phyloP scores from a whole-genome alignment of 2,329 filamentous ascomycete species.

The Cercospora janseana region DNA sequence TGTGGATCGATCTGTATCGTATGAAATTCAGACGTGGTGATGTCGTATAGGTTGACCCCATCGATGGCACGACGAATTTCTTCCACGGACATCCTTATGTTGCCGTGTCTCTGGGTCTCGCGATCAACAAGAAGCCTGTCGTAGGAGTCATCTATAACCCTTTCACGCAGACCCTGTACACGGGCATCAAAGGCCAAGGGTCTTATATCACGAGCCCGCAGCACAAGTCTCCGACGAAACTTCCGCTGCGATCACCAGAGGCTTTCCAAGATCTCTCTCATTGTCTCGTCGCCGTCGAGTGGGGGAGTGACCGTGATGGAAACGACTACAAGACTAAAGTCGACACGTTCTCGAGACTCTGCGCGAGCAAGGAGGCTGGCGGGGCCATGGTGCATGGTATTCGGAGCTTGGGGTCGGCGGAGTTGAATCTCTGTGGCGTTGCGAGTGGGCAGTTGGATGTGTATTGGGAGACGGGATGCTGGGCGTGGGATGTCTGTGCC shows the following conservation, averaged over 20 bases:
- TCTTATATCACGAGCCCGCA: slow-evolving; percentile 50
- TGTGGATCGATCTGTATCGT: neutral
- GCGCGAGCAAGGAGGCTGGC: slow-evolving; percentile 56
- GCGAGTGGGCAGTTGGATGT: slow-evolving; percentile 69
- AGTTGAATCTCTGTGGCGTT: slow-evolving; percentile 70
- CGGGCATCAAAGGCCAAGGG: slow-evolving; percentile 65
- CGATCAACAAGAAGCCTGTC: slow-evolving; percentile 59
- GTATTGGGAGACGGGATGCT: slow-evolving; percentile 83
- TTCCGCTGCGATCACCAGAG: slow-evolving; percentile 51
- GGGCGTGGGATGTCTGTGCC: slow-evolving; percentile 82
- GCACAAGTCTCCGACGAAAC: slow-evolving; percentile 32
- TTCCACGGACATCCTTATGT: slow-evolving; percentile 72
- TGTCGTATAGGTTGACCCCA: slow-evolving; percentile 64
- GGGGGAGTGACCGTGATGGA: slow-evolving; percentile 65
- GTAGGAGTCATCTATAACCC: slow-evolving; percentile 81
- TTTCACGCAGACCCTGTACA: slow-evolving; percentile 67
- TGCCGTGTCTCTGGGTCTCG: slow-evolving; percentile 73
- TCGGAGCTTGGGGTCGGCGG: slow-evolving; percentile 68
- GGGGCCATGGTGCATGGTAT: slow-evolving; percentile 76
- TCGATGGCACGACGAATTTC: slow-evolving; percentile 81
- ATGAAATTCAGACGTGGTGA: too few relatives aligned
- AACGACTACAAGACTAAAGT: slow-evolving; percentile 69
- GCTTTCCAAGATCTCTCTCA: slow-evolving; percentile 60
- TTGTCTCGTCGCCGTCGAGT: slow-evolving; percentile 69
- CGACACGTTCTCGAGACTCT: slow-evolving; percentile 59